Conservation (phyloP, 208 protist genomes). For the Crithidia brevicula region DNA sequence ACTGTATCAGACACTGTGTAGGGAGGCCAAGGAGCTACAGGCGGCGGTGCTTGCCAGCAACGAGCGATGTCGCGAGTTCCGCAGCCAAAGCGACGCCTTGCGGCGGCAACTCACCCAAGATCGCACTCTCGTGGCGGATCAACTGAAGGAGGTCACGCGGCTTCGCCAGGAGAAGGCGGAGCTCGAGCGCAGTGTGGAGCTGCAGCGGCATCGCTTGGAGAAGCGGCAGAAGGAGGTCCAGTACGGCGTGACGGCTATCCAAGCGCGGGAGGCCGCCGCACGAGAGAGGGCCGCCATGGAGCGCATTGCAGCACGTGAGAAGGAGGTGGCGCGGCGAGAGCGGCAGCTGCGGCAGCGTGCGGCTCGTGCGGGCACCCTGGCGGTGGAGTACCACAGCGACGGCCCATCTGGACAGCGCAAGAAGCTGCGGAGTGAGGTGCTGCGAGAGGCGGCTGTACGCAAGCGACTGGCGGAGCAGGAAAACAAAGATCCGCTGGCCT, state of each 20-base stretch:
- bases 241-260: conserved; percentile 65
- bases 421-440: conserved; percentile 61
- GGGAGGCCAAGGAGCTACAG: conserved; percentile 49
- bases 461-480: conserved; percentile 51
- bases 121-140: conserved; percentile 68
- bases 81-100: conserved; percentile 29
- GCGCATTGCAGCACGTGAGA: conserved; percentile 48
- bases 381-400: conserved; percentile 35
- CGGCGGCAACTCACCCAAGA: conserved; percentile 64
- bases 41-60: conserved; percentile 48
- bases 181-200: conserved; percentile 31
- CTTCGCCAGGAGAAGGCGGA: conserved; percentile 44
- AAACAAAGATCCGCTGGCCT: conserved; percentile 56
- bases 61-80: conserved; percentile 43
- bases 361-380: conserved; percentile 21
- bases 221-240: conserved; percentile 77
- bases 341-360: conserved; percentile 29
- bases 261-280: conserved; percentile 43
- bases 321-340: conserved; percentile 41
- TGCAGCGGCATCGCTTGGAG: conserved; percentile 31
- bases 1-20: conserved; percentile 47
- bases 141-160: conserved; percentile 47
- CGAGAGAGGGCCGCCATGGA: conserved; percentile 41
- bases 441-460: conserved; percentile 70
- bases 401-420: conserved; percentile 19